Evolutionary conservation across 352 stramenopile species (phyloP), one percentile per base, ranked within the genome.

Genomic region (Phytophthora cryptogea): DNA sequence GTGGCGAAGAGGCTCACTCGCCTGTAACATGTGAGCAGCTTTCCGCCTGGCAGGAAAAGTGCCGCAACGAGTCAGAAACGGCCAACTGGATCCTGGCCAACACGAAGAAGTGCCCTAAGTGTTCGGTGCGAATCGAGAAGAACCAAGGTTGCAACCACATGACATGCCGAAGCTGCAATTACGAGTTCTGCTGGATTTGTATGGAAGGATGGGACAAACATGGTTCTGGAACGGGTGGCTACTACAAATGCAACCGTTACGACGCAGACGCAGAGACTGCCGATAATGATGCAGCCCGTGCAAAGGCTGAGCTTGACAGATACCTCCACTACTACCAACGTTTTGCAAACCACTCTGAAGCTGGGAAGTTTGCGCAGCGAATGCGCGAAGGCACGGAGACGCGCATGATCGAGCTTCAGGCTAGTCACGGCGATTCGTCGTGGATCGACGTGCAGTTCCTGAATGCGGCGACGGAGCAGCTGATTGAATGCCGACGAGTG

Each of bases 131-230:
- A 48, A 99, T 99, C 71, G 97, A 99, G 76, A 99, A 99, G 79
- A 99, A 99, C 74, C 96, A 99, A 63, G 98, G 98, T 20, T 99
- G 97, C 80, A 99, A 99, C 76, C 97, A 99, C 86, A 99, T 99
- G 94, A 98, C 89, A 20, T 99, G 97, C 70, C 84, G 83, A 64
- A 92, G 83, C 59, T 95, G 86, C 63, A 85, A 69, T 35, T 90
- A 96, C 72, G 96, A 99, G 64, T 99, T 99, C 70, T 99, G 98
- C 74, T 99, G 98, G 80, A 95, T 93, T 57, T 99, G 96, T 74
- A 97, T 98, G 88, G 93, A 97, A 45, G 74, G 90, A 42, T 99
- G 97, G 97, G 68, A 75, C n/a, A 94, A 98, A 42, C 97, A 99
- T 64, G 96, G 96, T 8, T 92, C 96, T 2, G 96, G 92, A 39